Evolutionary conservation across 768 basidiomycete species (phyloP), one percentile per base, ranked within the genome.

Genomic region (Rhodotorula babjevae): DNA sequence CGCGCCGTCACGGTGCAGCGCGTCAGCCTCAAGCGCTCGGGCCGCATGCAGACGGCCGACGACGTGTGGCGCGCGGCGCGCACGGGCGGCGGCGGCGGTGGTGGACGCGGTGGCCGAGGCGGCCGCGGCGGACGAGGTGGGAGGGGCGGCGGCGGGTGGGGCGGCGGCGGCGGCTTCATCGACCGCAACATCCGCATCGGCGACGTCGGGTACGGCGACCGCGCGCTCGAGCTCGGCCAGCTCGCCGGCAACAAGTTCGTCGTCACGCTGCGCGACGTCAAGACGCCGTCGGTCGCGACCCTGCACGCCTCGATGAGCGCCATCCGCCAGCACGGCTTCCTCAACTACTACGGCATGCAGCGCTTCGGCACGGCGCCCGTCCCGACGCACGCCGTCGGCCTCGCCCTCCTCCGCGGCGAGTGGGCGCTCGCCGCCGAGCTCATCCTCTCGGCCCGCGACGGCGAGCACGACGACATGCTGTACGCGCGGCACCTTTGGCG

Each of bases 281-380:
- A 91, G 78, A 88, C 88, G 15, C 87, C 90, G 65, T 88, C 89
- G 15, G 82, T 84, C 76, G 86, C 90, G 44, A 86, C 85, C 6
- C 84, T 98, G 63, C 87, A 94, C 72, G 84, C 85, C 68, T 88
- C 89, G 0, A 84, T 98, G 84, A 84, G 85, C 47, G 89, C 87
- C 25, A 84, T 98, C 63, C 91, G 92, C 80, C 81, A 85, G 65
- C 87, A 87, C 69, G 96, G 96, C 0, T 99, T 98, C 82, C 92
- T 99, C 80, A 99, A 99, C 80, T 99, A 97, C 79, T 99, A 77
- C 46, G 93, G 95, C 58, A 98, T 99, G 95, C 96, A 99, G 79
- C 89, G 96, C 19, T 99, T 99, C 82, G 96, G 96, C 61, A 98
- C 94, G 4, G 93, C 96, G 25, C 89, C 92, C 46, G 88, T 98